Conservation (phyloP, 306 rosid species). For the Acacia melanoxylon region DNA sequence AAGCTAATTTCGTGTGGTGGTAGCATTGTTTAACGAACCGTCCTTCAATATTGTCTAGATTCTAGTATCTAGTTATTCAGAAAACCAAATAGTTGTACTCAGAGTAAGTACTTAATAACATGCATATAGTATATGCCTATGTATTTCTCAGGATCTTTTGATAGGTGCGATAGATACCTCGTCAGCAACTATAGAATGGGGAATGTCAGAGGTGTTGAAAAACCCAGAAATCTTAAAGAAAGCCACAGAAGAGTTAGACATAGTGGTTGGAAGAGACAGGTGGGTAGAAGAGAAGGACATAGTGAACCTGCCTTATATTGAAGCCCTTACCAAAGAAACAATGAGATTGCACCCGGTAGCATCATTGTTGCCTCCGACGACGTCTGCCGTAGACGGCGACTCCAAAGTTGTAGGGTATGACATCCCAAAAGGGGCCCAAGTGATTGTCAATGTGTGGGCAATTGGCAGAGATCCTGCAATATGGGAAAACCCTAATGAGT, state of each 20-base stretch:
- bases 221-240: not conserved
- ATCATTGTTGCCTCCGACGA: not conserved
- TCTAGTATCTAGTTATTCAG: too few relatives aligned
- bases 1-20: too few relatives aligned
- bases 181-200: not conserved
- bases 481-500: not conserved
- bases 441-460: not conserved
- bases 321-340: not conserved
- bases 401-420: not conserved
- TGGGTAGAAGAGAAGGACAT: not conserved
- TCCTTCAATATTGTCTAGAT: too few relatives aligned
- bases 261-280: not conserved
- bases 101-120: too few relatives aligned
- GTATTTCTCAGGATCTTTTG: slow-evolving; percentile 39
- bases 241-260: not conserved
- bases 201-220: not conserved
- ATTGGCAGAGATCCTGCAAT: not conserved
- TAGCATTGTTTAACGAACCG: too few relatives aligned
- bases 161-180: slow-evolving; percentile 53
- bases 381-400: not conserved
- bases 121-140: too few relatives aligned
- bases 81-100: too few relatives aligned
- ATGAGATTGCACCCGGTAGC: not conserved
- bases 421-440: not conserved
- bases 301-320: not conserved